Evolutionary conservation across 208 protist genomes (phyloP).

Genomic region (Crithidia thermophila): DNA sequence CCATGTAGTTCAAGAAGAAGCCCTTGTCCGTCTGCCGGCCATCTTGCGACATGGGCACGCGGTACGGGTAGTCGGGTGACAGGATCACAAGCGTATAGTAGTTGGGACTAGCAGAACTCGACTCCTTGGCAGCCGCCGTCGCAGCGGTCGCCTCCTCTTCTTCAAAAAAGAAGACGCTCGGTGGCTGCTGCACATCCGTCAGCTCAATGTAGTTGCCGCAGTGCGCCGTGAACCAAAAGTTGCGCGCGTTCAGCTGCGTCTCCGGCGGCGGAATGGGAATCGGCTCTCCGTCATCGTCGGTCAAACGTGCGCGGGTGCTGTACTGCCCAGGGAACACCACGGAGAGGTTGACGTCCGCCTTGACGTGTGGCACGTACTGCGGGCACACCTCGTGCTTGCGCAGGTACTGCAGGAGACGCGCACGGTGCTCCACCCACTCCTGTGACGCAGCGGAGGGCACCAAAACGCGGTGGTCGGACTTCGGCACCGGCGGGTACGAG

Average conservation of each 20-base stretch:
- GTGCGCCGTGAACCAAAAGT: constrained; percentile 93
- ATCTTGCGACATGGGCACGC: constrained; percentile 55
- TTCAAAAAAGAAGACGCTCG: constrained; percentile 79
- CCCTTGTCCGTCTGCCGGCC: constrained; percentile 36
- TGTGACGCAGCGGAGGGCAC: constrained; percentile 41
- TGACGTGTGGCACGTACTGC: constrained; percentile 67
- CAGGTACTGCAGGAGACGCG: constrained; percentile 60
- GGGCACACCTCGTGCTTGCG: constrained; percentile 86
- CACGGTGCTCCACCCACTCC: constrained; percentile 64
- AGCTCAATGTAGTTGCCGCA: constrained; percentile 93
- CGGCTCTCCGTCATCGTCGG: constrained; percentile 60
- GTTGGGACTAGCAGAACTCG: neutral
- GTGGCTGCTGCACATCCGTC: constrained; percentile 81
- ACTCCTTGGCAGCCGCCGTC: neutral
- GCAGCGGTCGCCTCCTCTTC: constrained; percentile 2
- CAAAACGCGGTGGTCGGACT: constrained; percentile 75
- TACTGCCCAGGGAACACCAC: constrained; percentile 83
- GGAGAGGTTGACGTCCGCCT: constrained; percentile 81
- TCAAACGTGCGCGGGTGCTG: constrained; percentile 45
- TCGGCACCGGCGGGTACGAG: constrained; percentile 66
- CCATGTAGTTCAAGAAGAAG: constrained; percentile 92
- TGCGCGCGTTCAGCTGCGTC: constrained; percentile 56
- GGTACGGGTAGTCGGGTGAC: constrained; percentile 91
- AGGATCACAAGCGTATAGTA: constrained; percentile 86
- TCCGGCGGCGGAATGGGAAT: constrained; percentile 58